phyloP scores from a whole-genome alignment of 2,329 filamentous ascomycete species.

The Raffaelea albimanens region DNA sequence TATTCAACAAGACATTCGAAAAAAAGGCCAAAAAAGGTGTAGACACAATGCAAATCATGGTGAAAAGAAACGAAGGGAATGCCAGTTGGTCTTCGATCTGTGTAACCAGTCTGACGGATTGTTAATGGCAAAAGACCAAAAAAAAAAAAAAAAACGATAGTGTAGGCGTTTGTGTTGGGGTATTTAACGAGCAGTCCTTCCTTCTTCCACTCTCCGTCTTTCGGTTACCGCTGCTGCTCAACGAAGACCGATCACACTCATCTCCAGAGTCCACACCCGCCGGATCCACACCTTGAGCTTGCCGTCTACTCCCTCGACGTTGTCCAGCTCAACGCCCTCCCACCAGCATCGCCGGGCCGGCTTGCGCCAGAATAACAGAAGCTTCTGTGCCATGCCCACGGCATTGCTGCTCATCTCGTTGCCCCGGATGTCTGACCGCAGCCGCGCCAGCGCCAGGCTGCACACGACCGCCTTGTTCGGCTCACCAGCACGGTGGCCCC shows the following conservation, averaged over 20 bases:
- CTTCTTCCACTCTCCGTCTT: neutral
- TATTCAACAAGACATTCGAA: neutral
- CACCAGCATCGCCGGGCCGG: conserved; percentile 96
- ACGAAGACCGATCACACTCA: conserved; percentile 85
- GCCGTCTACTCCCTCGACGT: conserved; percentile 83
- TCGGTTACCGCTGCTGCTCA: conserved; percentile 23
- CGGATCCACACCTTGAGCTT: conserved; percentile 97
- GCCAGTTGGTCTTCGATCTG: neutral
- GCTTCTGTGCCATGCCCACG: conserved; percentile 96
- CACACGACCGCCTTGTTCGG: conserved; percentile 98
- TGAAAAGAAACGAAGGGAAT: neutral
- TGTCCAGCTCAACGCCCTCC: conserved; percentile 88
- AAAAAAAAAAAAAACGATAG: too few relatives aligned
- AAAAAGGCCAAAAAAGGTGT: neutral
- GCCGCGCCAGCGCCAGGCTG: conserved; percentile 82
- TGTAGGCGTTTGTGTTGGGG: neutral
- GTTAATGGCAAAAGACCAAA: too few relatives aligned
- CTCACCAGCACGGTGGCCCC: conserved; percentile 95
- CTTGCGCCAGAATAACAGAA: conserved; percentile 96
- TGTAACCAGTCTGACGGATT: too few relatives aligned
- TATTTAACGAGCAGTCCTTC: neutral
- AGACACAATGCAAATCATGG: too few relatives aligned
- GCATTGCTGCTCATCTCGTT: conserved; percentile 65
- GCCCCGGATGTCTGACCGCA: conserved; percentile 86
- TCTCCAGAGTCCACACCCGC: conserved; percentile 96